A percentile compares a stretch with the other conserved stretches of the same genome.
Evolutionary conservation across 495 filamentous ascomycete species (phyloP).

Genomic region (Lichina pygmaea): DNA sequence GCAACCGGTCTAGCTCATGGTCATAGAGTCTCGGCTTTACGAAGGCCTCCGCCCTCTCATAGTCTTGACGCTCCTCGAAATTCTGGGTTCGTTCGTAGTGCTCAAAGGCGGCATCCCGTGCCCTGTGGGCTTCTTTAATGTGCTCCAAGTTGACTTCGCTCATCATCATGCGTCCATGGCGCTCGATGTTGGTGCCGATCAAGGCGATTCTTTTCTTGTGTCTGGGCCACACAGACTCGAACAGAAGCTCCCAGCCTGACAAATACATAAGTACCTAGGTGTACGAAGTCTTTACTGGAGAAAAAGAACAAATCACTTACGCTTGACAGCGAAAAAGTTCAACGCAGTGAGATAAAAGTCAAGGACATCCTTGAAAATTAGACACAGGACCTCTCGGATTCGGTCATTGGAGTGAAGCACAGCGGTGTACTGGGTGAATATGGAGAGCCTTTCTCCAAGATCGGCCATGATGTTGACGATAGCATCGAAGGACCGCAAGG

Average conservation of each 20-base stretch:
- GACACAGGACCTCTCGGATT: slow-evolving; percentile 7
- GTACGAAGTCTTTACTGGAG: neutral
- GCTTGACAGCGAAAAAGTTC: slow-evolving; percentile 9
- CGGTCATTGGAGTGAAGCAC: slow-evolving; percentile 4
- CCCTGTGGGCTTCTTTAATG: neutral
- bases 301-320: neutral
- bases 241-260: neutral
- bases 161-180: neutral
- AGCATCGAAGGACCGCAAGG: slow-evolving; percentile 9
- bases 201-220: neutral
- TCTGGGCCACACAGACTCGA: slow-evolving; percentile 1
- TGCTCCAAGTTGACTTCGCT: slow-evolving; percentile 1
- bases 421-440: slow-evolving; percentile 1
- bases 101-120: neutral
- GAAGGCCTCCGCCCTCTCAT: slow-evolving; percentile 1
- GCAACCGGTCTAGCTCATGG: slow-evolving; percentile 2
- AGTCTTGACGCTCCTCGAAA: slow-evolving; percentile 3
- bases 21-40: slow-evolving; percentile 7
- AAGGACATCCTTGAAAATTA: slow-evolving; percentile 14
- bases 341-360: slow-evolving; percentile 9
- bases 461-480: slow-evolving; percentile 6
- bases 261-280: neutral
- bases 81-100: slow-evolving; percentile 1
- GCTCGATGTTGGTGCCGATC: slow-evolving; percentile 1
- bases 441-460: slow-evolving; percentile 4